Evolutionary conservation across 352 stramenopile genomes (phyloP), one percentile per base, ranked within the genome.

Genomic region (Globisporangium middletonii): DNA sequence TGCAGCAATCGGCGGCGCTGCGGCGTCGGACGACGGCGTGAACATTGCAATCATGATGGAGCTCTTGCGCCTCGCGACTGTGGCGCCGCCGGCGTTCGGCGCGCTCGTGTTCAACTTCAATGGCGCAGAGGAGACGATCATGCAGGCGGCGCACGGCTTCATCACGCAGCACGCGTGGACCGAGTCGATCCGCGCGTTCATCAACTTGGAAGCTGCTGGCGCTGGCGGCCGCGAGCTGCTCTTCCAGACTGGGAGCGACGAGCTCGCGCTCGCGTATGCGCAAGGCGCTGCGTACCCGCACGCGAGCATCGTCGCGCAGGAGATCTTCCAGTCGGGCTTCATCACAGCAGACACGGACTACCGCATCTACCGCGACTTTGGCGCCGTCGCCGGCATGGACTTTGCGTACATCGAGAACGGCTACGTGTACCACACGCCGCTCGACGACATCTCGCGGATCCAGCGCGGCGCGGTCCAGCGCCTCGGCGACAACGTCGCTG

Each of bases 21-120:
- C 82, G 2, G 82, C 73, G 8, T 92, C 82, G 5, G 82, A 92
- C 37, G 82, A 92, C 37, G 82, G 82, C 18, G 82, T 92, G 0
- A 92, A 86, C 57, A 82, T 92, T 37, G 82, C 82, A 16, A 89
- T 89, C 59, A 89, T 92, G 82, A 69, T 92, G 50, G 82, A 92
- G 33, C 44, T 89, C 27, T 58, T 92, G 49, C 66, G 79, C 28
- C 52, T 76, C 15, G 75, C 73, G 43, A 63, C 79, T 18, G 53
- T 69, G 7, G n/a, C 68, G 19, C 77, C 78, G 28, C 79, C 77
- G 0, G 60, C 60, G 50, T 63, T 84, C 44, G 71, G 68, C 26
- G 78, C 79, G 13, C 55, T 92, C 3, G 67, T 92, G 16, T 92
- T 92, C 67, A 92, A 88, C 49, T 92, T 92, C 58, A 92, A 92